Evolutionary conservation across 2,329 filamentous ascomycete species (phyloP).

Genomic region (Aspergillus sp.): DNA sequence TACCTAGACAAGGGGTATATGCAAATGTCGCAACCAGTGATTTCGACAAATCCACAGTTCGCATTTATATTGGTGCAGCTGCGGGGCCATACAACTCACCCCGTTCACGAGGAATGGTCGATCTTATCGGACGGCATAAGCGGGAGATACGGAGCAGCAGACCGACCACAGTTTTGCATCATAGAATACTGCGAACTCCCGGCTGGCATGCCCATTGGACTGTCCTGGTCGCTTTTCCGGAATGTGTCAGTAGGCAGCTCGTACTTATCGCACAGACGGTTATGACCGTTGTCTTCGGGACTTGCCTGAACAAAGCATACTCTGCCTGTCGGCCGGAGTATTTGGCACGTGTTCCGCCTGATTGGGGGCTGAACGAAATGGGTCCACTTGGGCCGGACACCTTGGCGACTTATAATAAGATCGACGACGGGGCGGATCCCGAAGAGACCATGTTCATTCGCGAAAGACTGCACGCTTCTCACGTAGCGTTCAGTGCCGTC

Average conservation of each 20-base stretch:
- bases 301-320: neutral
- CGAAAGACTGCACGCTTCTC: neutral
- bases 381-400: neutral
- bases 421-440: neutral
- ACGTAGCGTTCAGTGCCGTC: neutral
- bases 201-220: neutral
- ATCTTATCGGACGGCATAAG: neutral
- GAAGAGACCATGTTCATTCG: neutral
- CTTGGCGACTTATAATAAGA: neutral
- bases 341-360: neutral
- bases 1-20: neutral
- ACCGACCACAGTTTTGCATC: neutral
- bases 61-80: neutral
- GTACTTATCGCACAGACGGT: neutral
- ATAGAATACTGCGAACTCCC: neutral
- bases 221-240: neutral
- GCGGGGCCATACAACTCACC: neutral
- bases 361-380: neutral
- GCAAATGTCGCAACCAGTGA: neutral
- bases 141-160: neutral
- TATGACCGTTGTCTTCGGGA: neutral
- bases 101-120: neutral
- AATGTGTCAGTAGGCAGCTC: neutral
- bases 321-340: neutral
- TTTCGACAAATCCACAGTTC: neutral